These are phyloP conservation scores for Plasmodium fragile DNA, from an alignment of 169 alveolate genomes.

Conservation along the genomic window DNA sequence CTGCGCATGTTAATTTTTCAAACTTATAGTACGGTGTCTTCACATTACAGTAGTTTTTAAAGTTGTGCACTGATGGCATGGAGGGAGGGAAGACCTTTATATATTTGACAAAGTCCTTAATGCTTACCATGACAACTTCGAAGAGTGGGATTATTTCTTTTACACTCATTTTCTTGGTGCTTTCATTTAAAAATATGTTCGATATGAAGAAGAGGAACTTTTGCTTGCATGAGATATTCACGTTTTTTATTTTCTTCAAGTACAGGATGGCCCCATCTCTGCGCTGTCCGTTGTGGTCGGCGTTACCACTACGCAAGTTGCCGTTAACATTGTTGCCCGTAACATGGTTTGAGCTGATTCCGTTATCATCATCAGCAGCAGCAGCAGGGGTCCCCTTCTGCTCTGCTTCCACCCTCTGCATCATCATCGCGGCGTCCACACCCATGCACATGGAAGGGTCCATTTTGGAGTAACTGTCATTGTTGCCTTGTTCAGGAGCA, in stretches of 20 bases:
- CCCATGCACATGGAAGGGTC: background rate
- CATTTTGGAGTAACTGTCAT: background rate
- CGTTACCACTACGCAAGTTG: background rate
- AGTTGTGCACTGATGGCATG: slow-evolving; percentile 13
- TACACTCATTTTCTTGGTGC: slow-evolving; percentile 47
- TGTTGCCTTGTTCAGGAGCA: slow-evolving; percentile 13
- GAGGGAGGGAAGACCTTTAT: slow-evolving; percentile 24
- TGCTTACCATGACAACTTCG: slow-evolving; percentile 43
- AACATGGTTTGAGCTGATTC: background rate
- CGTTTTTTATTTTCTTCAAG: slow-evolving; percentile 33
- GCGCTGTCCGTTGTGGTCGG: background rate
- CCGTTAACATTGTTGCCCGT: background rate
- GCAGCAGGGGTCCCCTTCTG: background rate
- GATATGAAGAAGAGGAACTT: slow-evolving; percentile 69
- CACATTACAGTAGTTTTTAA: slow-evolving; percentile 27
- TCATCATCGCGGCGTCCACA: background rate
- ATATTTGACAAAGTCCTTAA: slow-evolving; percentile 55
- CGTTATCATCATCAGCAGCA: background rate
- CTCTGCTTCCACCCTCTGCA: background rate
- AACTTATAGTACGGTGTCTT: slow-evolving; percentile 67
- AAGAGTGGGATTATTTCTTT: slow-evolving; percentile 54
- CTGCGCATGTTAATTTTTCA: slow-evolving; percentile 75
- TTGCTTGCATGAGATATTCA: slow-evolving; percentile 56
- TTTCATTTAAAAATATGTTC: slow-evolving; percentile 55
- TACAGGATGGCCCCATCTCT: slow-evolving; percentile 19